Evolutionary conservation across 2,329 filamentous ascomycete genomes (phyloP).

Genomic region (Penicillium frequentans): DNA sequence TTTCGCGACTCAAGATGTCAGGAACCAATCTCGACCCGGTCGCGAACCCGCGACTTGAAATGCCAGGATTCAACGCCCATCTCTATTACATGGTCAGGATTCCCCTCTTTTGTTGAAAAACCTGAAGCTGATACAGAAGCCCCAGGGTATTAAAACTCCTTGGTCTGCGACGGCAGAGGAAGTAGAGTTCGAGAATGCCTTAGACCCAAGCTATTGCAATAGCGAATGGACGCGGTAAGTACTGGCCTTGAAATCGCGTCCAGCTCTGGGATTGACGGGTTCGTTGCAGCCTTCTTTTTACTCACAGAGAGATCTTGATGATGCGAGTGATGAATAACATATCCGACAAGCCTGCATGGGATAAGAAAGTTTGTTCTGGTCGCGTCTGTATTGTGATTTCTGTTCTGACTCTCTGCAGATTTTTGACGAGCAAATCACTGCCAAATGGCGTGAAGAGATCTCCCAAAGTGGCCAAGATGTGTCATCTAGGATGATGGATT

Average conservation of each 20-base stretch:
- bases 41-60: neutral
- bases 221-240: neutral
- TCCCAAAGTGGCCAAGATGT: constrained; percentile 23
- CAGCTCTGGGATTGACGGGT: neutral
- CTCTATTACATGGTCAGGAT: neutral
- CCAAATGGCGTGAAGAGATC: constrained; percentile 36
- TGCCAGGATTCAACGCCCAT: neutral
- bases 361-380: constrained; percentile 34
- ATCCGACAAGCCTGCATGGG: constrained; percentile 46
- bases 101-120: neutral
- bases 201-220: neutral
- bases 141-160: too few species aligned
- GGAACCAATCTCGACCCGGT: too few species aligned
- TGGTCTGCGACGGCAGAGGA: too few species aligned
- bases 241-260: neutral
- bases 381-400: neutral
- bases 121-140: neutral
- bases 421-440: constrained; percentile 35
- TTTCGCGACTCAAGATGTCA: too few species aligned
- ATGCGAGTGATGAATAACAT: constrained; percentile 43
- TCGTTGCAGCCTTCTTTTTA: neutral
- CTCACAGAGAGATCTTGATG: constrained; percentile 38
- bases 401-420: constrained; percentile 13
- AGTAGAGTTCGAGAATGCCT: neutral
- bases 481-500: constrained; percentile 37